A percentile compares a stretch with the other conserved stretches of the same genome.
Evolutionary conservation across 805 yeast genomes (phyloP).

Genomic region (Osmozyma mogii): DNA sequence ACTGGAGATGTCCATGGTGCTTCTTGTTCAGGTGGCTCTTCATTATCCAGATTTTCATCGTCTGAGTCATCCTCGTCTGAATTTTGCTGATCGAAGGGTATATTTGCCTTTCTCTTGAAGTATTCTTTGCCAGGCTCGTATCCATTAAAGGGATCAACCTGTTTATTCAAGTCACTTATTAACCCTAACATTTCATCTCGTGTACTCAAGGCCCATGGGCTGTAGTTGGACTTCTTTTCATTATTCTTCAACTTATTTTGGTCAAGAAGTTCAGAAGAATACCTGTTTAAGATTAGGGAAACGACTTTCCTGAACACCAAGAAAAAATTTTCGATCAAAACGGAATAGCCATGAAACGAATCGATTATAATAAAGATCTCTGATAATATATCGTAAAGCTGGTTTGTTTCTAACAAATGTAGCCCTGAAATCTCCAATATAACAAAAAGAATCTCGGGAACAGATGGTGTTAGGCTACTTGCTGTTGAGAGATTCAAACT

Average conservation of each 20-base stretch:
- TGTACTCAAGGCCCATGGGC: conserved; percentile 55
- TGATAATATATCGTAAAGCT: conserved; percentile 64
- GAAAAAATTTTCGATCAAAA: conserved; percentile 66
- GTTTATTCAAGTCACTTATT: conserved; percentile 28
- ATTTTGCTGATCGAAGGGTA: conserved; percentile 21
- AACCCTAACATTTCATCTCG: conserved; percentile 37
- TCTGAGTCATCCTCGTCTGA: conserved; percentile 23
- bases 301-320: conserved; percentile 58
- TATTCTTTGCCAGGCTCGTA: conserved; percentile 32
- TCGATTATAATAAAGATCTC: conserved; percentile 75
- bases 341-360: conserved; percentile 73
- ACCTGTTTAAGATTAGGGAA: conserved; percentile 35
- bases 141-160: conserved; percentile 19
- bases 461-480: conserved; percentile 59
- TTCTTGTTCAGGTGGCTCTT: conserved; percentile 7
- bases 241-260: conserved; percentile 4
- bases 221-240: conserved; percentile 13
- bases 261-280: conserved; percentile 24
- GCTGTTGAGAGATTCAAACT: conserved; percentile 64
- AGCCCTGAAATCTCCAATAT: conserved; percentile 66
- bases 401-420: conserved; percentile 44
- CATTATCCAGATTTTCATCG: conserved; percentile 9
- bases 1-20: conserved; percentile 58
- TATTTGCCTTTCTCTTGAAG: conserved; percentile 30
- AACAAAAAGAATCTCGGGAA: conserved; percentile 62